Conservation (phyloP, 192 early-diverging fungal species). For the Endogone sp. region DNA sequence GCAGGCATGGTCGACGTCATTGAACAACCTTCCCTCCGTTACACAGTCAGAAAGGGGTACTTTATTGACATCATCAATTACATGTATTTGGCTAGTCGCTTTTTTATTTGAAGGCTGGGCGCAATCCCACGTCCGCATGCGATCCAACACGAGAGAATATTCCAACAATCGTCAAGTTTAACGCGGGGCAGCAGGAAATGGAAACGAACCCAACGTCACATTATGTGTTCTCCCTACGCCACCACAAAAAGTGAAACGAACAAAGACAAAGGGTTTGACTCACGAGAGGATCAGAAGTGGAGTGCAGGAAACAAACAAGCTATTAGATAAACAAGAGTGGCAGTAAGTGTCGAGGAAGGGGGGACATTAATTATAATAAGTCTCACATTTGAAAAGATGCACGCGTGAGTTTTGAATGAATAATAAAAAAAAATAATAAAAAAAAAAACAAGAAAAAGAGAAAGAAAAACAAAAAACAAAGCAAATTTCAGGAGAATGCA, state of each 20-base stretch:
- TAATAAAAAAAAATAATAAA: too few relatives aligned
- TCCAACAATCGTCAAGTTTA: too few relatives aligned
- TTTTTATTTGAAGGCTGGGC: not conserved
- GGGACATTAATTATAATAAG: not conserved
- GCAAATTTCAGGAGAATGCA: not conserved
- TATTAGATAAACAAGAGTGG: not conserved
- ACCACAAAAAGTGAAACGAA: too few relatives aligned
- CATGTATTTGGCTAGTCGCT: not conserved
- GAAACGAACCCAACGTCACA: too few relatives aligned
- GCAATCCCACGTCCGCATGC: not conserved
- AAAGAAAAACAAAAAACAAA: not conserved
- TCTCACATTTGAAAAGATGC: too few relatives aligned
- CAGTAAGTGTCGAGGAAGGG: not conserved
- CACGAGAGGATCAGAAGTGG: too few relatives aligned
- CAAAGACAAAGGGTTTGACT: too few relatives aligned
- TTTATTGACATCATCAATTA: not conserved
- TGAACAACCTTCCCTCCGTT: not conserved
- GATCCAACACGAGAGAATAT: not conserved
- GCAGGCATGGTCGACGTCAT: not conserved
- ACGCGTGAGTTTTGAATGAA: too few relatives aligned
- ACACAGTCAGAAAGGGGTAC: not conserved
- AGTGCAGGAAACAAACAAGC: not conserved
- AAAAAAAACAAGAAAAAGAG: not conserved
- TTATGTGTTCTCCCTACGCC: too few relatives aligned
- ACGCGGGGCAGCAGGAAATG: too few relatives aligned